Evolutionary conservation across 2,329 filamentous ascomycete genomes (phyloP), one percentile per base, ranked within the genome.

Genomic region (Rhynchosporium agropyri): DNA sequence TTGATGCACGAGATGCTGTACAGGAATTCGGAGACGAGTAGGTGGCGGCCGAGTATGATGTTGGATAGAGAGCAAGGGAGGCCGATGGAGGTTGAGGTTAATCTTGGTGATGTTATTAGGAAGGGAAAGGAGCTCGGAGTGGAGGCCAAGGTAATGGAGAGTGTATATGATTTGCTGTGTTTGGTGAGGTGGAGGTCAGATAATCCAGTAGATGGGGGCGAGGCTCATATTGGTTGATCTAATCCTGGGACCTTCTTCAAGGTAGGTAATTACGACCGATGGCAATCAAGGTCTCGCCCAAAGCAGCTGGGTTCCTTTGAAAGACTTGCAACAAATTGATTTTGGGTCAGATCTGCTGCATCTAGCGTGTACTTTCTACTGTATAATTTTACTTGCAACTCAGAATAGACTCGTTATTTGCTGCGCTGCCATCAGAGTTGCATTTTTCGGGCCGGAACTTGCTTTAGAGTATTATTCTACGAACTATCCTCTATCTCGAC

Each of bases 11-110:
- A 62, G 33, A 66, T 66, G 63, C 56, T 60, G 29, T 45, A 48
- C 36, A 59, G 62, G 15, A 63, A 57, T 61, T 57, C 64, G 1
- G 60, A 58, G 26, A 45, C 54, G 36, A 65, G 60, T n/a, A 49
- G 20, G 12, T 70, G 61, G 20, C 49, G 63, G 40, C 74, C 74
- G n/a, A 76, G 74, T 62, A 84, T 84, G 81, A 76, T 80, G 50
- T 67, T 79, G 20, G 81, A 83, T 67, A 82, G 79, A 79, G 79
- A 81, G 65, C 71, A 75, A 43, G 80, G 80, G 1, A 77, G 79
- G 68, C 75, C 72, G 49, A 80, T 84, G 80, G 81, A 84, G 70
- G 70, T 83, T 65, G 81, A 84, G 69, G 81, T 83, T 46, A 83
- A 83, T 56, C 67, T 84, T 26, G 81, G 81, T 0, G 82, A 83